phyloP scores from a whole-genome alignment of 805 yeast species.

The Teunomyces barrocoloradensis region DNA sequence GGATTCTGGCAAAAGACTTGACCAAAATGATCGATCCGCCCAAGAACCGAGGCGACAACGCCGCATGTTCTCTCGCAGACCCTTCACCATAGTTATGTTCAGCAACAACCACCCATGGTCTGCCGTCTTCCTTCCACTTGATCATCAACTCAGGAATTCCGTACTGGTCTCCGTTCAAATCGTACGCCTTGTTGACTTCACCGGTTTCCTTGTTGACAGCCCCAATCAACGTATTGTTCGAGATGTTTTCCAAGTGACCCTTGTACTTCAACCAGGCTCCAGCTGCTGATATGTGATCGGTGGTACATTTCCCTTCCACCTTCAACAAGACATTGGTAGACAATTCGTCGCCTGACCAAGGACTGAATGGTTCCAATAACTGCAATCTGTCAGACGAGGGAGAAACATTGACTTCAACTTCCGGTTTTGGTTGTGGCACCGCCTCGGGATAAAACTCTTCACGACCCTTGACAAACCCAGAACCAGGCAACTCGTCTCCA shows the following conservation, averaged over 20 bases:
- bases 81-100: constrained; percentile 99
- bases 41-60: constrained; percentile 88
- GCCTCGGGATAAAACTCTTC: constrained; percentile 68
- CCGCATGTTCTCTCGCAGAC: constrained; percentile 99
- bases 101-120: constrained; percentile 95
- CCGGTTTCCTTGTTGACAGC: constrained; percentile 97
- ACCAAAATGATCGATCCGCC: constrained; percentile 89
- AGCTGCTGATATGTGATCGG: constrained; percentile 98
- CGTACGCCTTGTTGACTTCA: constrained; percentile 87
- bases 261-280: constrained; percentile 98
- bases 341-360: constrained; percentile 86
- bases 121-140: constrained; percentile 81
- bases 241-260: constrained; percentile 94
- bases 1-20: constrained; percentile 96
- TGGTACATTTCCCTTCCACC: constrained; percentile 97
- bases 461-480: constrained; percentile 78
- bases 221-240: constrained; percentile 93
- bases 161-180: constrained; percentile 71
- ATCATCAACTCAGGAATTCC: constrained; percentile 96
- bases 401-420: constrained; percentile 64
- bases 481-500: constrained; percentile 80
- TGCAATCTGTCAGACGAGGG: constrained; percentile 92
- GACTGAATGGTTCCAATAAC: constrained; percentile 79
- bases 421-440: constrained; percentile 63
- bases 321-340: constrained; percentile 74